These are phyloP conservation scores for Pugionium dolabratum DNA, from an alignment of 345 rosid species.

Conservation along the genomic window DNA sequence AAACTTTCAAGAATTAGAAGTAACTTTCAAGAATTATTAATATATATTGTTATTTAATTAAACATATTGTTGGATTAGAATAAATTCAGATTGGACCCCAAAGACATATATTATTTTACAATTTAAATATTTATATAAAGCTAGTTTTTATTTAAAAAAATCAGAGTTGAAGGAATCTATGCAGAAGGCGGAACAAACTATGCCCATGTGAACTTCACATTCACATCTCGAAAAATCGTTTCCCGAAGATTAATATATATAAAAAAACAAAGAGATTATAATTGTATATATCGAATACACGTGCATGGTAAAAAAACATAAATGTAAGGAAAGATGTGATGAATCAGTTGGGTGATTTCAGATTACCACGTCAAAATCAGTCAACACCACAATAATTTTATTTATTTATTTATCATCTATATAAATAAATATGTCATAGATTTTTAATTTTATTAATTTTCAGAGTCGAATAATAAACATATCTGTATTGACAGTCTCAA, in stretches of 20 bases:
- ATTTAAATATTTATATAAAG: too few species aligned
- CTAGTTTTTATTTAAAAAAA: background rate
- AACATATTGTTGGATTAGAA: too few species aligned
- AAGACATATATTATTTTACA: too few species aligned
- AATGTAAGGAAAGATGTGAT: background rate
- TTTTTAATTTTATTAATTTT: too few species aligned
- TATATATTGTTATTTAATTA: too few species aligned
- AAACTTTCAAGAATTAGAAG: too few species aligned
- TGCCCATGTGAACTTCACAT: slow-evolving; percentile 38
- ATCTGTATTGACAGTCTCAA: too few species aligned
- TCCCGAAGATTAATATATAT: background rate
- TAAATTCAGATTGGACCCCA: too few species aligned
- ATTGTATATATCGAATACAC: slow-evolving; percentile 11
- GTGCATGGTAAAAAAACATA: slow-evolving; percentile 17
- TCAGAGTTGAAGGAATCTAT: slow-evolving; percentile 3
- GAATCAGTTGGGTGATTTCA: slow-evolving; percentile 12
- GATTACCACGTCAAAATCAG: slow-evolving; percentile 26
- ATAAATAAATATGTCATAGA: too few species aligned
- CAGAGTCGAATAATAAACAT: too few species aligned
- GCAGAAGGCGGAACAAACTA: slow-evolving; percentile 19
- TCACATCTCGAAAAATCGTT: slow-evolving; percentile 29
- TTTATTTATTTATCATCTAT: too few species aligned
- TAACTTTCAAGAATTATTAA: too few species aligned
- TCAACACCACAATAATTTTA: background rate
- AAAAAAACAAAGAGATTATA: background rate